Base-by-base conservation (phyloP, 768 basidiomycete genomes). In the Pseudohyphozyma bogoriensis region DNA sequence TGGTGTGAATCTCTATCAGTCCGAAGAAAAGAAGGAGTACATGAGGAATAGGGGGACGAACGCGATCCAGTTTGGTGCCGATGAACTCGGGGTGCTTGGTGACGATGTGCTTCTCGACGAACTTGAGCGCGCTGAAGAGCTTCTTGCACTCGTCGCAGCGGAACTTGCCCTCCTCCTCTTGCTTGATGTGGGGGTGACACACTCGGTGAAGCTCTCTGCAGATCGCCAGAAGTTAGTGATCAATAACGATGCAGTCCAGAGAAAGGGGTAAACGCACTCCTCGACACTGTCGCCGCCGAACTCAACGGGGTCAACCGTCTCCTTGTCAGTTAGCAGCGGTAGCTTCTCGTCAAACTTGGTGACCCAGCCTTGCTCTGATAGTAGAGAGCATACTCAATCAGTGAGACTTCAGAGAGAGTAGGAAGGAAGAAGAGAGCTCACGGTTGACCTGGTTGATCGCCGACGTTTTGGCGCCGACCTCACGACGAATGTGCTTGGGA, bases 81-180 rank as follows among this genome's bases (percentile, higher is more conserved):
- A 92, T 81, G 20, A 89, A 77, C 8, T 62, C 58, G 62, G 95
- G 88, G 72, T 99, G 95, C 73, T 97, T 97, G 73, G 92, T 89
- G 16, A 85, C 82, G 62, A 99, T 85, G 73, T 99, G 95, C 78
- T 97, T 97, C 76, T 93, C 89, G 51, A 97, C 87, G 75, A 96
- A 99, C 29, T 91, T 83, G 36, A 87, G 86, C 6, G 91, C 95
- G 73, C 92, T 92, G 84, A 99, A 99, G 26, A 97, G 79, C 77
- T 99, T 99, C 75, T 84, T 85, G 74, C 95, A 99, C 42, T 73
- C 71, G 78, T 89, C 93, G 78, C 95, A 99, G 65, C 95, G 81
- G 77, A 87, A 97, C 73, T 95, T 97, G 70, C 85, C 88, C 74
- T 93, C 89, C 67, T 96, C 93, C 74, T 97, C 93, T 72, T 90